phyloP scores from a whole-genome alignment of 1,284 basidiomycete species.

The Microbotryum scabiosae region DNA sequence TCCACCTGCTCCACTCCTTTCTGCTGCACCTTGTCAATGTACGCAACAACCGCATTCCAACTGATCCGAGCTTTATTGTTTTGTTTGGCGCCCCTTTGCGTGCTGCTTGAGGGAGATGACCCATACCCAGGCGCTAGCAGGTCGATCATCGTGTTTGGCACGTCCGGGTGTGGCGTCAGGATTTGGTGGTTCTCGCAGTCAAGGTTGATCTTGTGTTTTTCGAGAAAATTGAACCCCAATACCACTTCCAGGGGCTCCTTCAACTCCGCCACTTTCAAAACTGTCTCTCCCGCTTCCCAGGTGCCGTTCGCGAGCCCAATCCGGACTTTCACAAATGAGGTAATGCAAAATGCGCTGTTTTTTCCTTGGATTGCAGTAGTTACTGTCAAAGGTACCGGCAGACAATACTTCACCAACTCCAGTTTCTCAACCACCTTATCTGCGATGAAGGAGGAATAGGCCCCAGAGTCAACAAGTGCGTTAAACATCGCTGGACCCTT shows the following conservation, averaged over 20 bases:
- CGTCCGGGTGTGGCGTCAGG: not conserved
- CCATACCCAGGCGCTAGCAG: not conserved
- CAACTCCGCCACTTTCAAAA: not conserved
- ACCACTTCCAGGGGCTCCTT: constrained; percentile 5
- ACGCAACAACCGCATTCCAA: constrained; percentile 5
- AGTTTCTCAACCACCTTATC: no score
- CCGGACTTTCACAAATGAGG: no score
- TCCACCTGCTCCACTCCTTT: no score
- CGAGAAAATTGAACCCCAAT: constrained; percentile 3
- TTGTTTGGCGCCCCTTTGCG: no score
- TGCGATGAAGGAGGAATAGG: no score
- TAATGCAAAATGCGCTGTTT: no score
- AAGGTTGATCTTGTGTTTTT: not conserved
- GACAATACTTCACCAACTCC: no score
- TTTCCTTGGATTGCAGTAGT: no score
- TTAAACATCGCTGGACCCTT: not conserved
- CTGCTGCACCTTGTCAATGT: constrained; percentile 2
- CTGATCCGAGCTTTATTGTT: no score
- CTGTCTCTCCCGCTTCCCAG: not conserved
- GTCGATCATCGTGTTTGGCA: constrained; percentile 1
- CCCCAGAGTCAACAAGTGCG: constrained; percentile 7
- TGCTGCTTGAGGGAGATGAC: no score
- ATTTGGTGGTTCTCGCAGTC: not conserved
- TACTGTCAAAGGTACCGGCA: no score
- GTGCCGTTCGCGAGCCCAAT: constrained; percentile 2